Evolutionary conservation across 31 red algal species (phyloP).

Genomic region (Porphyra umbilicalis): DNA sequence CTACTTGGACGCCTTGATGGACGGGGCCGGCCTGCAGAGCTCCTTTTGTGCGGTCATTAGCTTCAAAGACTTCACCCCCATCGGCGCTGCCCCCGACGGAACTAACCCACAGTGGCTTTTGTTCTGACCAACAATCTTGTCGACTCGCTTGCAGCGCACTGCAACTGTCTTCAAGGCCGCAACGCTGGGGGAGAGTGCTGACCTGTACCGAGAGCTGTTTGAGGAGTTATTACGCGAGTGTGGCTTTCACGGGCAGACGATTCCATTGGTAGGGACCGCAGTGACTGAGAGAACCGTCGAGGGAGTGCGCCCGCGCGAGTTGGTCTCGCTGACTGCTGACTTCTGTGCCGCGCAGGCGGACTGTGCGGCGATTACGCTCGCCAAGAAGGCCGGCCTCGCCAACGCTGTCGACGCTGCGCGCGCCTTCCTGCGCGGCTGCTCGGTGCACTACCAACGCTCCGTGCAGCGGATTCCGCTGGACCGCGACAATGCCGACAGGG

Average conservation of each 20-base stretch:
- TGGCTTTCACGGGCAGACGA: not conserved
- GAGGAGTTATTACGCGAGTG: not conserved
- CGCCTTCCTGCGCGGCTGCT: not conserved
- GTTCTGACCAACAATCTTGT: too few relatives aligned
- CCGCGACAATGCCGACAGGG: not conserved
- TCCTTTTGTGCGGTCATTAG: too few relatives aligned
- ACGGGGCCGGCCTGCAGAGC: too few relatives aligned
- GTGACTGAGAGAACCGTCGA: not conserved
- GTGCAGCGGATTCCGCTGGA: not conserved
- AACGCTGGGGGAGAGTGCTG: not conserved
- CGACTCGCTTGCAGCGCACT: not conserved
- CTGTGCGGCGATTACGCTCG: not conserved
- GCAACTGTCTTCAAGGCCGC: not conserved
- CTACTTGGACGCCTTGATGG: too few relatives aligned
- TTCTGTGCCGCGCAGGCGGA: not conserved
- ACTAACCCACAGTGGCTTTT: too few relatives aligned
- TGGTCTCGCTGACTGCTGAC: not conserved
- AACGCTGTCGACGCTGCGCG: not conserved
- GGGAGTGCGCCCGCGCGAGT: not conserved
- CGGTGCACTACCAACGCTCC: not conserved
- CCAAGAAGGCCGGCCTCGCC: not conserved
- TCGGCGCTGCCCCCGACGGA: too few relatives aligned
- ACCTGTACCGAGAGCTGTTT: not conserved
- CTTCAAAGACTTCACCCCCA: too few relatives aligned
- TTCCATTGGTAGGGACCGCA: not conserved